Conservation (phyloP, 441 rosid genomes). For the Manihot esculenta region DNA sequence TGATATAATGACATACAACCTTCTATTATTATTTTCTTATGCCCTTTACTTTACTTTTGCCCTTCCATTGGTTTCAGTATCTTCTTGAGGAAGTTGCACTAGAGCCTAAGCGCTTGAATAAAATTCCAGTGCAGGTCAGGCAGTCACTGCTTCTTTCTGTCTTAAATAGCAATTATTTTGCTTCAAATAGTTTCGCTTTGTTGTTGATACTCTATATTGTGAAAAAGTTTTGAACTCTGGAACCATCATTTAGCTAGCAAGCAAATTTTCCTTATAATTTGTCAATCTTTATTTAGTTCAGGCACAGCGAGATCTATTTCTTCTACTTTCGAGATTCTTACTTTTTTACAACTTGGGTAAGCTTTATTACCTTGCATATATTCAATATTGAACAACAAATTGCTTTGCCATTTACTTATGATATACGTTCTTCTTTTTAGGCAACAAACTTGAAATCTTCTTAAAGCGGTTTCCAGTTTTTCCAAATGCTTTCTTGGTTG, state of each 20-base stretch:
- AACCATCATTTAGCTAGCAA: not conserved
- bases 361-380: not conserved
- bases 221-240: not conserved
- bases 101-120: conserved; percentile 54
- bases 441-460: conserved; percentile 75
- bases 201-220: too few relatives aligned
- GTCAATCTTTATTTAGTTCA: conserved; percentile 24
- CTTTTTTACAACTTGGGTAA: conserved; percentile 88
- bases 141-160: conserved; percentile 6
- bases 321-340: conserved; percentile 84
- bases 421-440: conserved; percentile 41
- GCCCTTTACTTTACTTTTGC: conserved; percentile 2
- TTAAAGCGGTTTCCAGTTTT: conserved; percentile 70
- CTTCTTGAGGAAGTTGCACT: conserved; percentile 89
- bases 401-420: conserved; percentile 10
- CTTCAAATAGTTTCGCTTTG: not conserved
- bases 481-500: conserved; percentile 83
- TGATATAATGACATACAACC: not conserved
- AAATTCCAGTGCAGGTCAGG: conserved; percentile 79
- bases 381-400: conserved; percentile 11
- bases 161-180: conserved; percentile 5
- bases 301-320: conserved; percentile 88
- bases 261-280: conserved; percentile 21
- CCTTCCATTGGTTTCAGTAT: conserved; percentile 47
- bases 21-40: conserved; percentile 7